phyloP scores from a whole-genome alignment of 192 early-diverging fungal species.

The Coemansia sp. region DNA sequence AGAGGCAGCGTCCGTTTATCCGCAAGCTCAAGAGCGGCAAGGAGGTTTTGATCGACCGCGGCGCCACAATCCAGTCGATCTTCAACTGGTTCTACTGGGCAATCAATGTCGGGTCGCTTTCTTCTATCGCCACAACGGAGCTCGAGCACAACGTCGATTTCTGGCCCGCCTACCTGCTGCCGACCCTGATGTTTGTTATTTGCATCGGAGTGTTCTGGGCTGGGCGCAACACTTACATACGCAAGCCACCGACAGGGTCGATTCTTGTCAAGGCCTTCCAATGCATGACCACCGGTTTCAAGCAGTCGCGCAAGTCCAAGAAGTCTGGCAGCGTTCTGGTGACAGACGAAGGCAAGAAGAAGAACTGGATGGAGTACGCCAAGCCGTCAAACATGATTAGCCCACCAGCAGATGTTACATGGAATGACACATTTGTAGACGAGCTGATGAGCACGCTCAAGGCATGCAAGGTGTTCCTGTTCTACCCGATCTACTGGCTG shows the following conservation, averaged over 20 bases:
- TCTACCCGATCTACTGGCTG: conserved; percentile 43
- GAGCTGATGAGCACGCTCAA: conserved; percentile 23
- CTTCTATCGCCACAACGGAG: conserved; percentile 56
- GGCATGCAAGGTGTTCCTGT: conserved; percentile 42
- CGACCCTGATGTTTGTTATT: conserved; percentile 50
- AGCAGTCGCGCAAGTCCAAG: conserved; percentile 29
- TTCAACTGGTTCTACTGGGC: conserved; percentile 78
- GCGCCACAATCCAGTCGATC: conserved; percentile 64
- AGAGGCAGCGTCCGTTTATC: conserved; percentile 49
- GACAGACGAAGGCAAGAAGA: conserved; percentile 2
- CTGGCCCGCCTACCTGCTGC: conserved; percentile 55
- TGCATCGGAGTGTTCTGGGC: conserved; percentile 53
- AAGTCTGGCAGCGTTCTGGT: conserved; percentile 1
- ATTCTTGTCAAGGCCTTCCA: conserved; percentile 28
- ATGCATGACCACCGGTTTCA: conserved; percentile 12
- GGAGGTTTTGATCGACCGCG: conserved; percentile 60
- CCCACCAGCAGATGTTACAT: background rate
- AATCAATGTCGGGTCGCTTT: conserved; percentile 59
- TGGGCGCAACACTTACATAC: conserved; percentile 47
- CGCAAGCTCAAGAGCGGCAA: conserved; percentile 51
- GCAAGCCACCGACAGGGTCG: conserved; percentile 51
- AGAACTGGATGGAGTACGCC: conserved; percentile 29
- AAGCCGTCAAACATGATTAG: conserved; percentile 27
- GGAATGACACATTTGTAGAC: conserved; percentile 36
- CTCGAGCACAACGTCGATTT: conserved; percentile 55